These are phyloP conservation scores for Polysphondylium violaceum DNA, from an alignment of 78 protist genomes.

Conservation along the genomic window DNA sequence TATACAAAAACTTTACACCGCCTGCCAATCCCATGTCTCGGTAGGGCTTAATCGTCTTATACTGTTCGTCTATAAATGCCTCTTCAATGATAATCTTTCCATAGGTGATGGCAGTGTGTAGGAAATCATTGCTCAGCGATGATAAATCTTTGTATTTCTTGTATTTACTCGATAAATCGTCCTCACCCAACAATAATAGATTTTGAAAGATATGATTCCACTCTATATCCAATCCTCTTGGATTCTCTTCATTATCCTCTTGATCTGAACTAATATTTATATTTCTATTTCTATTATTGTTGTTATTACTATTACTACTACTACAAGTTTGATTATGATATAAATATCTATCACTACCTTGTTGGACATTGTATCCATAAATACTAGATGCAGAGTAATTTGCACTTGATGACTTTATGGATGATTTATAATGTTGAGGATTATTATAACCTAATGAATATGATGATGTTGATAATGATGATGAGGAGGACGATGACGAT, in stretches of 20 bases:
- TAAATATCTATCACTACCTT: not conserved
- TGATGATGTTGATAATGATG: not conserved
- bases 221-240: constrained; percentile 68
- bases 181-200: constrained; percentile 62
- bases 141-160: constrained; percentile 62
- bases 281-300: constrained; percentile 4
- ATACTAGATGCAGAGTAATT: not conserved
- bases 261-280: not conserved
- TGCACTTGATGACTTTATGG: not conserved
- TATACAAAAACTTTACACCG: constrained; percentile 77
- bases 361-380: not conserved
- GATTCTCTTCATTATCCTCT: constrained; percentile 1
- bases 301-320: not conserved
- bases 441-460: not conserved
- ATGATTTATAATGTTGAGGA: not conserved
- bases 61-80: constrained; percentile 43
- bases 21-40: constrained; percentile 69
- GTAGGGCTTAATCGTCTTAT: constrained; percentile 58
- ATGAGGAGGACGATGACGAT: not conserved
- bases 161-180: constrained; percentile 27
- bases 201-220: constrained; percentile 80
- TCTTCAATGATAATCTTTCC: constrained; percentile 86
- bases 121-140: constrained; percentile 79
- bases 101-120: constrained; percentile 78
- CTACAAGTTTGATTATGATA: not conserved